Conservation (phyloP, 2,329 filamentous ascomycete genomes). For the Colletotrichum cereale region DNA sequence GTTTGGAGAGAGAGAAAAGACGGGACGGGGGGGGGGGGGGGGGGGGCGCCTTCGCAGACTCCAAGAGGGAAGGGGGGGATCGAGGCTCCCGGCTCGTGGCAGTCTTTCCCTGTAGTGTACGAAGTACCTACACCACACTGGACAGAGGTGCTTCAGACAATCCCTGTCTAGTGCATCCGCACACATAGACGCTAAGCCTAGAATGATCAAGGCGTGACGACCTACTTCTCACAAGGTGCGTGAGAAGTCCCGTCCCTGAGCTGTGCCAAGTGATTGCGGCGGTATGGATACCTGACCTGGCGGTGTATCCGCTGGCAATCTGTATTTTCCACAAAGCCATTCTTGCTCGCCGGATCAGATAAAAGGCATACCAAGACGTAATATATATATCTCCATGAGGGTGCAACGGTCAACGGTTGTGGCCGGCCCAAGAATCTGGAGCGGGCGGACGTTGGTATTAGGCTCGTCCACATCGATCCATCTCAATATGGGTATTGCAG, state of each 20-base stretch:
- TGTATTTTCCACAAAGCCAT: not conserved
- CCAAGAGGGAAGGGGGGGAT: constrained; percentile 6
- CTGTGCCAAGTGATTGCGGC: constrained; percentile 33
- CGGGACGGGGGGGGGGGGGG: not conserved
- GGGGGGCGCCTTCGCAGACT: not conserved
- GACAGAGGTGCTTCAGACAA: constrained; percentile 31
- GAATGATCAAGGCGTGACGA: constrained; percentile 27
- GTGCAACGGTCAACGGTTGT: not conserved
- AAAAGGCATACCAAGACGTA: not conserved
- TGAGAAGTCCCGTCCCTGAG: constrained; percentile 28
- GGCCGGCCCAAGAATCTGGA: not conserved
- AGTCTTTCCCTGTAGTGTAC: constrained; percentile 41
- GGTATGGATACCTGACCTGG: constrained; percentile 19
- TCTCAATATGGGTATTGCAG: constrained; percentile 27
- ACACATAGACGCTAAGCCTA: constrained; percentile 41
- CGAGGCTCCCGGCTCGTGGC: constrained; percentile 6
- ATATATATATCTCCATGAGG: not conserved
- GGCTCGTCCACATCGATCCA: constrained; percentile 27
- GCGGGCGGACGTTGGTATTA: constrained; percentile 28
- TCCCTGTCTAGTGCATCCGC: constrained; percentile 45
- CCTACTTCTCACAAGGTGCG: constrained; percentile 29
- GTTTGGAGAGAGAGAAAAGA: not conserved
- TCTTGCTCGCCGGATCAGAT: not conserved
- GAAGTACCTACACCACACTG: constrained; percentile 27
- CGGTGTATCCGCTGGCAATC: constrained; percentile 29